Evolutionary conservation across 257 asterid species (phyloP).

Genomic region (Fraxinus excelsior): DNA sequence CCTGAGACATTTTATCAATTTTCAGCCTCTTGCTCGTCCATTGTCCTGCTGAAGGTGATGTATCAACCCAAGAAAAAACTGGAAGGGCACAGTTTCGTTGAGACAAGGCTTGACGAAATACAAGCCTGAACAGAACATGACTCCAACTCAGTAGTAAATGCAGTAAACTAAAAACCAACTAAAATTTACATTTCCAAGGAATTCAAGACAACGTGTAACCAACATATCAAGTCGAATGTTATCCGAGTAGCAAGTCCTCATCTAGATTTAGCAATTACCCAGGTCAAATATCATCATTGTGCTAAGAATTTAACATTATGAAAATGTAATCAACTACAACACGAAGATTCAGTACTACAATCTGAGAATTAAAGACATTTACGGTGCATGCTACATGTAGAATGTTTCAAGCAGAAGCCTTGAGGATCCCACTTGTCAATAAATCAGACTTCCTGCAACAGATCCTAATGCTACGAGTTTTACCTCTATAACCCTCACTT

Average conservation of each 20-base stretch:
- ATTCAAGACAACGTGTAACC: background rate
- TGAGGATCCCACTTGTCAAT: slow-evolving; percentile 25
- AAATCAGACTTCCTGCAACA: slow-evolving; percentile 18
- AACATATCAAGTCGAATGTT: background rate
- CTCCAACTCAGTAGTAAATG: background rate
- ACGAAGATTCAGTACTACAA: background rate
- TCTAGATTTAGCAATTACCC: background rate
- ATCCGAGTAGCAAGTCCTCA: background rate
- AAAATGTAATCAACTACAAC: background rate
- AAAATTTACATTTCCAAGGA: background rate
- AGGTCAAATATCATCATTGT: background rate
- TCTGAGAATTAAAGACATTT: background rate
- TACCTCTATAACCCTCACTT: slow-evolving; percentile 21
- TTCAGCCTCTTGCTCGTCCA: background rate
- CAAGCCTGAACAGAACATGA: background rate
- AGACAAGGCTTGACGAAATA: background rate
- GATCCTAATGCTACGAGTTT: slow-evolving; percentile 22
- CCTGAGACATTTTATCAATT: no score
- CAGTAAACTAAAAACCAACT: background rate
- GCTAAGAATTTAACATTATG: background rate
- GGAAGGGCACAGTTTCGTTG: background rate
- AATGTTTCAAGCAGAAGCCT: slow-evolving; percentile 14
- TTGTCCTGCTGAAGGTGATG: background rate
- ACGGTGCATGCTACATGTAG: background rate
- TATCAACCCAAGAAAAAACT: background rate